Evolutionary conservation across 2,329 filamentous ascomycete species (phyloP), one percentile per base, ranked within the genome.

Genomic region (Delphinella strobiligena): DNA sequence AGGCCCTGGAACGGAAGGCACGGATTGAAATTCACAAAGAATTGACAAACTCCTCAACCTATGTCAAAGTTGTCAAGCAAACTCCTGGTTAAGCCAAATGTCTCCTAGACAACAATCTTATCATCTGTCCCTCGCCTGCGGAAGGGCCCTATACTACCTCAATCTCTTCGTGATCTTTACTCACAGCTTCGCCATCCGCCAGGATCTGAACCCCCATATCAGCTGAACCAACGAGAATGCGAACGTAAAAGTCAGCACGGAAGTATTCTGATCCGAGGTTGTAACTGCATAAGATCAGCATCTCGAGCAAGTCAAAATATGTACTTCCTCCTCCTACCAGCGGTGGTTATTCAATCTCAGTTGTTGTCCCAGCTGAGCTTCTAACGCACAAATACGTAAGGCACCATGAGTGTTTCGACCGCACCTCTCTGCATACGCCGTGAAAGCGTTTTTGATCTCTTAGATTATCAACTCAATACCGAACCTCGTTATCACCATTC

Each of bases 401-500:
- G 17, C n/a, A 7, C 38, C 42, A 15, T 38, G 40, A 30, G 33
- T 44, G 32, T 42, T 41, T 12, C 38, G 35, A 30, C 29, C 40
- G 27, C 39, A 44, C 14, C 36, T 37, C 24, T 35, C 18, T 2
- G 45, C 19, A 19, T 40, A 46, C 3, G 45, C 18, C 14, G 38
- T 36, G 4, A 31, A 4, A 2, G 18, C 31, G 5, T 31, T 32
- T n/a, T 35, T 19, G 4, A 41, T 31, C 3, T 29, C 30, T 24
- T 45, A 38, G 1, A 37, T 37, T 14, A n/a, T n/a, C n/a, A n/a
- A n/a, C n/a, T n/a, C n/a, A 22, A 35, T 12, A 4, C 3, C 36
- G 32, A 54, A 48, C 41, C 45, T 45, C 11, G 50, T 48, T 35
- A 62, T 60, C 0, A 48, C 50, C 48, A 61, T 57, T 22, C 56